These are phyloP conservation scores for Xerocomellus intermedius DNA, from an alignment of 768 basidiomycete species.

Conservation along the genomic window DNA sequence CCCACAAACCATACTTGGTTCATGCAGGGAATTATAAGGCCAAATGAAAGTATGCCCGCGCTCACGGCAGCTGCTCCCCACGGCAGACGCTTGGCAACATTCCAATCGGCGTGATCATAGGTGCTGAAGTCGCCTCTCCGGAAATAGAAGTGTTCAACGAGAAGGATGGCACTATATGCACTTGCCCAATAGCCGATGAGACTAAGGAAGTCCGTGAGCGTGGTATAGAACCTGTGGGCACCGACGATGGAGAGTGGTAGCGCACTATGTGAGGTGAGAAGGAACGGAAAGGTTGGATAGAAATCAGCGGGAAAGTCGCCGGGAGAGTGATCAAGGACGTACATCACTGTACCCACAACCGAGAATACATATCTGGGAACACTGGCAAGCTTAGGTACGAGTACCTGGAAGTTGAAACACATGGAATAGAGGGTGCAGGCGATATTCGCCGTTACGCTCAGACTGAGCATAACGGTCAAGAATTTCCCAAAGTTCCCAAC, in stretches of 20 bases:
- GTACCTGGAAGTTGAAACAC: conserved; percentile 69
- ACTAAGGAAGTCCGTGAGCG: conserved; percentile 66
- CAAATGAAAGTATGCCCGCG: conserved; percentile 51
- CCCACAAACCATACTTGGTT: conserved; percentile 69
- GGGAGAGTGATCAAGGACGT: conserved; percentile 24
- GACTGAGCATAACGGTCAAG: conserved; percentile 67
- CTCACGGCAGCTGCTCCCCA: conserved; percentile 59
- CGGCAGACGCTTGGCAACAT: conserved; percentile 53
- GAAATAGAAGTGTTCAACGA: conserved; percentile 68
- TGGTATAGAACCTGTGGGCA: conserved; percentile 58
- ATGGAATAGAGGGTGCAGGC: conserved; percentile 83
- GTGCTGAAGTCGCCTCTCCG: conserved; percentile 45
- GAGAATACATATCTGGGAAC: conserved; percentile 73
- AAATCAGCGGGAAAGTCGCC: conserved; percentile 6
- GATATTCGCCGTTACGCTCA: conserved; percentile 78
- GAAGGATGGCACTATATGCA: conserved; percentile 56
- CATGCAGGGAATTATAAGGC: conserved; percentile 64
- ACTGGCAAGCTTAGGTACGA: conserved; percentile 53
- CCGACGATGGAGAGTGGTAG: conserved; percentile 73
- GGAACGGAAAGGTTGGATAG: not conserved
- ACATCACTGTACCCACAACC: conserved; percentile 66
- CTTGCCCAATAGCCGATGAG: conserved; percentile 66
- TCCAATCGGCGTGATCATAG: conserved; percentile 53
- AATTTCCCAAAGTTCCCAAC: conserved; percentile 67
- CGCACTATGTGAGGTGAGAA: conserved; percentile 37